These are phyloP conservation scores for Sporodiniella umbellata DNA, from an alignment of 371 early-diverging fungal species.

Conservation along the genomic window DNA sequence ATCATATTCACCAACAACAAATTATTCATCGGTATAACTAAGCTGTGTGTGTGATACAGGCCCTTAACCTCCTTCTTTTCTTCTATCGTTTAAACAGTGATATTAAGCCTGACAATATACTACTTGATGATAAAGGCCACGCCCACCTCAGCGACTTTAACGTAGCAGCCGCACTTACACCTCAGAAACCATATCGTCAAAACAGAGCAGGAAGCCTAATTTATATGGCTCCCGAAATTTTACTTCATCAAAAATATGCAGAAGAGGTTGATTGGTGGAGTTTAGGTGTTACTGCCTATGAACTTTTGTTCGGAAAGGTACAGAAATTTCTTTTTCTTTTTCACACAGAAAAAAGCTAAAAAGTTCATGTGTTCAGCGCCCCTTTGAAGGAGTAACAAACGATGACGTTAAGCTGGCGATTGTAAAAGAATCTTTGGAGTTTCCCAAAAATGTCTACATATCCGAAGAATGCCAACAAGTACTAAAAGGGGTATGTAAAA, in stretches of 20 bases:
- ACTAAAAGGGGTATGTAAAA: conserved; percentile 25
- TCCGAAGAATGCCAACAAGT: conserved; percentile 55
- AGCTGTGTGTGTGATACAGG: too few relatives aligned
- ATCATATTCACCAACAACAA: conserved; percentile 60
- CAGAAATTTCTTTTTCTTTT: background rate
- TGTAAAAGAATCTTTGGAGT: conserved; percentile 46
- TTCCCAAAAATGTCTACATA: conserved; percentile 50
- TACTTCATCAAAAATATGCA: conserved; percentile 63
- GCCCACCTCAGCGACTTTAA: conserved; percentile 88
- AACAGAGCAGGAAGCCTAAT: conserved; percentile 69
- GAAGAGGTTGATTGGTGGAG: conserved; percentile 87
- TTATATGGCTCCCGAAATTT: conserved; percentile 77
- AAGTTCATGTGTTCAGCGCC: conserved; percentile 51
- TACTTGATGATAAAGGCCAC: conserved; percentile 81
- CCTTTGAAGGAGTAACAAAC: conserved; percentile 55
- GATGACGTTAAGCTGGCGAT: conserved; percentile 59
- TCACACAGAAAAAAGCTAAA: background rate
- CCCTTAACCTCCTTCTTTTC: conserved; percentile 23
- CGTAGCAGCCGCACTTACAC: conserved; percentile 64
- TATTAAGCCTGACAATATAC: conserved; percentile 96
- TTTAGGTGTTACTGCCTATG: conserved; percentile 80
- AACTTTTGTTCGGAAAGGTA: conserved; percentile 75
- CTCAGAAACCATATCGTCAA: conserved; percentile 46
- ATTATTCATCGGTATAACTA: conserved; percentile 59
- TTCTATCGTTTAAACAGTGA: conserved; percentile 71